Evolutionary conservation across 2,329 filamentous ascomycete genomes (phyloP), one percentile per base, ranked within the genome.

Genomic region (Curvularia sp.): DNA sequence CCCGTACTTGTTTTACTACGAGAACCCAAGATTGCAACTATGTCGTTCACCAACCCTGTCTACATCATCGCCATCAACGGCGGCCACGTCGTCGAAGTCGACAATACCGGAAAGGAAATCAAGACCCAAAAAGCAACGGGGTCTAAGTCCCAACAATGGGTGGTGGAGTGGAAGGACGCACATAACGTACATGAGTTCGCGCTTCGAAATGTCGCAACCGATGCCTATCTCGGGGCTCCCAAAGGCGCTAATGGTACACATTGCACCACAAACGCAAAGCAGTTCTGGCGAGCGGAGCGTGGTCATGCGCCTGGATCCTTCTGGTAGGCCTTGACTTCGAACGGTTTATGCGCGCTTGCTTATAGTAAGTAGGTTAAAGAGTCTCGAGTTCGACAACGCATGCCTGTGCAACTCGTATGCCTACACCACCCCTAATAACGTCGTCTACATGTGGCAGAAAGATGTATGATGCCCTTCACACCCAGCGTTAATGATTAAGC

Each of bases 241-340:
- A 34, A 34, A 12, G 32, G 32, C 13, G 13, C 1, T 15, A 15
- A 5, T 34, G 12, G 4, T 34, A 34, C 32, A 13, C 13, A 34
- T 34, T 34, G 32, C 32, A 34, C 46, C 30, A 48, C 46, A 36
- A 36, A 36, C 46, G 28, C 18, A 48, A 48, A 48, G 46, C 46
- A 48, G 46, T 48, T 48, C 30, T 48, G 46, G 46, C 46, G 46
- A 48, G 46, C 46, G 28, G 46, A 48, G 18, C 46, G 27, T 36
- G 46, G 46, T 25, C 46, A 48, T 19, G 30, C 46, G 46, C 46
- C 46, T 36, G 46, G 46, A 48, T 48, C 46, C 30, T 48, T 48
- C 30, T 48, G 46, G 46, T 48, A 48, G 28, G 30, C 36, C 30
- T 48, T 36, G n/a, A n/a, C 25, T 27, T 47, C 15, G 25, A 47